Evolutionary conservation across 331 rosid genomes (phyloP).

Genomic region (Telfairia occidentalis): DNA sequence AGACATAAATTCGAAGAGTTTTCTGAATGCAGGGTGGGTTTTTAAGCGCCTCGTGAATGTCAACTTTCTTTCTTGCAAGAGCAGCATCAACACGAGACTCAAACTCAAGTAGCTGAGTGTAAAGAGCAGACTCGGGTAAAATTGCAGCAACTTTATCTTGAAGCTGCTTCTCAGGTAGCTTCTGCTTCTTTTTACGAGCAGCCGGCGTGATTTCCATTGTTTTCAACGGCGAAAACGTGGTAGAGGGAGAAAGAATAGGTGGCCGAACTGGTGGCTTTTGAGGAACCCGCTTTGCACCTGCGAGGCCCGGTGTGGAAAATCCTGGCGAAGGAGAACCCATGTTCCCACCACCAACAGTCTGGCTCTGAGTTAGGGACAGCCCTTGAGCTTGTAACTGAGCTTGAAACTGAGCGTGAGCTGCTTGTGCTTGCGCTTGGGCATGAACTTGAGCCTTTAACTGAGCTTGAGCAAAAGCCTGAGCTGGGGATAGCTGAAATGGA

Average conservation of each 20-base stretch:
- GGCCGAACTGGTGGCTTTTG: constrained; percentile 87
- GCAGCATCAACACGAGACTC: constrained; percentile 90
- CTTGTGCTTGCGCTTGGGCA: constrained; percentile 63
- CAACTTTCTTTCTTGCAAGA: constrained; percentile 84
- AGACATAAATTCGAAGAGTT: constrained; percentile 86
- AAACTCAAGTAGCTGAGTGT: constrained; percentile 94
- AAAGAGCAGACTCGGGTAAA: constrained; percentile 77
- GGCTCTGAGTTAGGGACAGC: constrained; percentile 51
- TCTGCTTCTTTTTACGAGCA: constrained; percentile 79
- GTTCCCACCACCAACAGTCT: constrained; percentile 45
- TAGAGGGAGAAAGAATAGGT: constrained; percentile 45
- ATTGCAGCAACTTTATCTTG: constrained; percentile 87
- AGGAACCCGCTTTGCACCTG: constrained; percentile 52
- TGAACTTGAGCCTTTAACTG: constrained; percentile 52
- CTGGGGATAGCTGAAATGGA: constrained; percentile 75
- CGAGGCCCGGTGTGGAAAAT: constrained; percentile 39
- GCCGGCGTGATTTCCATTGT: constrained; percentile 77
- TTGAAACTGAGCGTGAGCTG: constrained; percentile 73
- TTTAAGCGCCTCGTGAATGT: constrained; percentile 93
- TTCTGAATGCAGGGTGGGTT: constrained; percentile 78
- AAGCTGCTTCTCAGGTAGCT: constrained; percentile 85
- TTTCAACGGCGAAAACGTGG: constrained; percentile 51
- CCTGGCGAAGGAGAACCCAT: constrained; percentile 45
- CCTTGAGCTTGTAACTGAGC: constrained; percentile 97
- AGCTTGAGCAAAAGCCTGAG: constrained; percentile 91